Conservation (phyloP, 768 basidiomycete genomes). For the Boletus sensibilis region DNA sequence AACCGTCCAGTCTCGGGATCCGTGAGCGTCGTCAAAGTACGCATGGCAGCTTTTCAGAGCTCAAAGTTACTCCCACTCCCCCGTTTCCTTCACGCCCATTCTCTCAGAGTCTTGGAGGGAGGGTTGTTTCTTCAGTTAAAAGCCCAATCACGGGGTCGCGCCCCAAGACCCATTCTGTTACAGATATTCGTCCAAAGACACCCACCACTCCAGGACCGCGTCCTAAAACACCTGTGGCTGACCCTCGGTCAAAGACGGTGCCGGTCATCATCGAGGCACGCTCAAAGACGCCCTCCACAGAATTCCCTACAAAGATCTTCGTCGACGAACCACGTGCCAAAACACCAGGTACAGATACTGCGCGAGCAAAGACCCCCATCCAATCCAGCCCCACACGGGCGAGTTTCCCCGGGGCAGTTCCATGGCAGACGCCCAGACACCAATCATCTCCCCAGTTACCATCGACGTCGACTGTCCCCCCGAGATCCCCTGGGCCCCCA, state of each 20-base stretch:
- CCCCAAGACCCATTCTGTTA: slow-evolving; percentile 17
- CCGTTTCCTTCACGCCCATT: slow-evolving; percentile 11
- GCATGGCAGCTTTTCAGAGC: slow-evolving; percentile 18
- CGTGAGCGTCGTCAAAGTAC: slow-evolving; percentile 55
- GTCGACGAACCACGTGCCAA: slow-evolving; percentile 23
- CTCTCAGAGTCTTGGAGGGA: slow-evolving; percentile 22
- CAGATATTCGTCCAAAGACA: slow-evolving; percentile 24
- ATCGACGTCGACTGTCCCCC: slow-evolving; percentile 26
- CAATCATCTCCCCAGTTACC: slow-evolving; percentile 35
- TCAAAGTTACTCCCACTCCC: slow-evolving; percentile 16
- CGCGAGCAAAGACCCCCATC: slow-evolving; percentile 15
- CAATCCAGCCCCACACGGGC: slow-evolving; percentile 18
- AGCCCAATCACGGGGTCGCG: slow-evolving; percentile 17
- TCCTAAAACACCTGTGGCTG: slow-evolving; percentile 23
- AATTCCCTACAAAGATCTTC: slow-evolving; percentile 11
- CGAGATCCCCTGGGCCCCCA: slow-evolving; percentile 31
- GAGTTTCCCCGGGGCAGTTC: slow-evolving; percentile 16
- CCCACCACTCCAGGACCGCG: slow-evolving; percentile 16
- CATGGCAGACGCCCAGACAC: slow-evolving; percentile 27
- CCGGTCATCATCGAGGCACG: slow-evolving; percentile 13
- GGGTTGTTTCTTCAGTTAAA: slow-evolving; percentile 11
- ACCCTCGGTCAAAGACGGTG: slow-evolving; percentile 12
- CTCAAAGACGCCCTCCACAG: slow-evolving; percentile 20
- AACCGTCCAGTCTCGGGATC: slow-evolving; percentile 22
- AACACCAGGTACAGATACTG: slow-evolving; percentile 17